Percentiles rank a stretch among this genome's conserved stretches.
Evolutionary conservation across 179 eudicot species (phyloP).

Genomic region (Gypsophila paniculata): DNA sequence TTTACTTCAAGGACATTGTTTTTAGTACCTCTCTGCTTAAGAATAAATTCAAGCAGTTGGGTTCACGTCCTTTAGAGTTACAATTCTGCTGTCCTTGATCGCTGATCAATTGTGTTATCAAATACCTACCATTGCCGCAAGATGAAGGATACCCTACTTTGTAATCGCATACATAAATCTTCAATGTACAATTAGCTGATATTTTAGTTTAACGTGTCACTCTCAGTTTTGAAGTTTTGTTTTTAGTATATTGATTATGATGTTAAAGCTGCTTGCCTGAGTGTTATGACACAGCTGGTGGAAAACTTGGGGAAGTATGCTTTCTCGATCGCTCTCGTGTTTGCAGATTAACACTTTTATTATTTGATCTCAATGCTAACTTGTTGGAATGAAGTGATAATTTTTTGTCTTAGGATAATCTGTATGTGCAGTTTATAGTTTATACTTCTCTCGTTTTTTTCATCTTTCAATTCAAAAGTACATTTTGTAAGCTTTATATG

Average conservation of each 20-base stretch:
- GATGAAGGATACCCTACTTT: background rate
- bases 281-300: background rate
- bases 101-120: background rate
- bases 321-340: too few relatives aligned
- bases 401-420: background rate
- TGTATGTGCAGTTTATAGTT: background rate
- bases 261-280: background rate
- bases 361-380: too few relatives aligned
- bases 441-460: too few relatives aligned
- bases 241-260: background rate
- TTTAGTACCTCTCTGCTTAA: background rate
- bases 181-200: background rate
- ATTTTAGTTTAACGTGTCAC: background rate
- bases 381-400: too few relatives aligned
- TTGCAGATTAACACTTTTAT: too few relatives aligned
- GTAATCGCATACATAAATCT: background rate
- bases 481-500: slow-evolving; percentile 6
- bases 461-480: background rate
- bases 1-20: background rate
- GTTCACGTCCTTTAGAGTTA: background rate
- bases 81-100: background rate
- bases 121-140: background rate
- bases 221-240: background rate
- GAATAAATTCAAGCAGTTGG: background rate
- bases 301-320: too few relatives aligned